These are phyloP conservation scores for Talaromyces funiculosus DNA, from an alignment of 2,329 filamentous ascomycete species.

Conservation along the genomic window DNA sequence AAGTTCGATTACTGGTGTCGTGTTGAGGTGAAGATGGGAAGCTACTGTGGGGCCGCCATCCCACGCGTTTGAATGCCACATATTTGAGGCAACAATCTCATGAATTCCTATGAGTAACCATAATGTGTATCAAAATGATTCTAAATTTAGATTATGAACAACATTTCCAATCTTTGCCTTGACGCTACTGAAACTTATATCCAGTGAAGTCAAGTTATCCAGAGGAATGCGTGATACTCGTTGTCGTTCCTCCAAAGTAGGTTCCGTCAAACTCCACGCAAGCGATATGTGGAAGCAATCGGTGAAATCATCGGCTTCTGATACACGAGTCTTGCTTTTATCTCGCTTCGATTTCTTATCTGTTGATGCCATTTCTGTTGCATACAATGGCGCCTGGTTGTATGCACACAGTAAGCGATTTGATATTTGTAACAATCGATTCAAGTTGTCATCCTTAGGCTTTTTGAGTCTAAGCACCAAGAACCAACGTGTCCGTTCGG, in stretches of 20 bases:
- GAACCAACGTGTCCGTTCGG: constrained; percentile 69
- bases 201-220: constrained; percentile 36
- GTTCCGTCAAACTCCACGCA: constrained; percentile 67
- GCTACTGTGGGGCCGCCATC: constrained; percentile 4
- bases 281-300: constrained; percentile 80
- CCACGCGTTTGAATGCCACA: neutral
- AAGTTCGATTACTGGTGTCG: too few species aligned
- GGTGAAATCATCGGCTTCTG: constrained; percentile 36
- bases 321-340: constrained; percentile 17
- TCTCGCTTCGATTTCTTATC: constrained; percentile 11
- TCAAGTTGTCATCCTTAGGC: constrained; percentile 51
- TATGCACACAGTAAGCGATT: constrained; percentile 59
- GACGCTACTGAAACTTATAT: constrained; percentile 54
- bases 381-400: constrained; percentile 67
- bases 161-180: constrained; percentile 72
- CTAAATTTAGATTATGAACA: constrained; percentile 41
- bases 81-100: neutral
- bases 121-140: neutral
- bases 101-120: neutral
- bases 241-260: constrained; percentile 40
- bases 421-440: constrained; percentile 58
- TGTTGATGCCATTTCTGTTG: constrained; percentile 17
- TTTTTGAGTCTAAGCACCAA: constrained; percentile 63
- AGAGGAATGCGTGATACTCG: constrained; percentile 22
- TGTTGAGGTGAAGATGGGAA: neutral